Percentiles rank a stretch among this genome's conserved stretches.
These are phyloP conservation scores for Acanthamoeba royreba DNA, from an alignment of 208 protist species.

Conservation along the genomic window DNA sequence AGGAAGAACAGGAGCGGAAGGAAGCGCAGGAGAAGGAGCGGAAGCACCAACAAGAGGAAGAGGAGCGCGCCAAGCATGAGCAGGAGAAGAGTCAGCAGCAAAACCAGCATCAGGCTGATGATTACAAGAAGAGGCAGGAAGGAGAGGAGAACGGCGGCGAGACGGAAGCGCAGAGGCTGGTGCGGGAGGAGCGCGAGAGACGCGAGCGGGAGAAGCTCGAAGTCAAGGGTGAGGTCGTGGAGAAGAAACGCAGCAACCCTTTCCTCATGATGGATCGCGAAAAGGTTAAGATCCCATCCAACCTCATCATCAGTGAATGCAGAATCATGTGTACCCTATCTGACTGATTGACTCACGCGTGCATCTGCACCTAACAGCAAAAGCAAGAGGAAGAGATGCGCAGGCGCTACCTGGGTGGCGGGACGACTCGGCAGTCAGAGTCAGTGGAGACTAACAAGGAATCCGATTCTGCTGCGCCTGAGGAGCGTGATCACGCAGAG, in stretches of 20 bases:
- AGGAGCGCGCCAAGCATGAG: not conserved
- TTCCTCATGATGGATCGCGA: slow-evolving; percentile 25
- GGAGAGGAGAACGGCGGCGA: not conserved
- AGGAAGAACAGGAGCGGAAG: not conserved
- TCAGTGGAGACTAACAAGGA: not conserved
- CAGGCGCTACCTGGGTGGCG: not conserved
- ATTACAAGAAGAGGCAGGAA: not conserved
- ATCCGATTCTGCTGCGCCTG: not conserved
- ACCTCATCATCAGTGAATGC: too few species aligned
- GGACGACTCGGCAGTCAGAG: not conserved
- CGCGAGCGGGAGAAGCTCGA: not conserved
- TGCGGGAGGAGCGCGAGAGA: not conserved
- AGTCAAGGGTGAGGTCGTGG: not conserved
- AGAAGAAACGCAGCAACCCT: not conserved
- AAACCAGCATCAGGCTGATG: not conserved
- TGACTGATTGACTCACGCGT: not conserved
- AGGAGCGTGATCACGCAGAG: not conserved
- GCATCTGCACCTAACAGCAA: not conserved
- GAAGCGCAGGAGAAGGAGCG: not conserved
- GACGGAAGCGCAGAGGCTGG: not conserved
- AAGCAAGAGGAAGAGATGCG: slow-evolving; percentile 31
- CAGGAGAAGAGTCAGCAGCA: not conserved
- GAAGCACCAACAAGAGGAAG: not conserved
- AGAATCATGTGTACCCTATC: not conserved
- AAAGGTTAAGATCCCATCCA: not conserved